Evolutionary conservation across 2,329 filamentous ascomycete species (phyloP).

Genomic region (Phyllosticta capitalensis): DNA sequence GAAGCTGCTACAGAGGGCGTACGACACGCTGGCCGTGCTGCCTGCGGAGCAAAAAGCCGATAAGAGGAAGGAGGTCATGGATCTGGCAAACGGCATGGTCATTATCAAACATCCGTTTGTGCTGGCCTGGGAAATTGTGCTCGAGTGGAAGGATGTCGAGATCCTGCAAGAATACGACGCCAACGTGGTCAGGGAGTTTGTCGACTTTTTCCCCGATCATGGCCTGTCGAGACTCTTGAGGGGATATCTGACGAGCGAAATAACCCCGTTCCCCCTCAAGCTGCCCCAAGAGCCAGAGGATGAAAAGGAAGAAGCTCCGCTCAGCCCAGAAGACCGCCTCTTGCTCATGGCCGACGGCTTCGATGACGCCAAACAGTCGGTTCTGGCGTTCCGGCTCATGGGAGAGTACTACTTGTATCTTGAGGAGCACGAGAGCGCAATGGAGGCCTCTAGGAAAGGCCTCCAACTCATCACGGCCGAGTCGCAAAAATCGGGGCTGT

Average conservation of each 20-base stretch:
- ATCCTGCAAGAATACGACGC: constrained; percentile 59
- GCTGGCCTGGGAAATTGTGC: constrained; percentile 79
- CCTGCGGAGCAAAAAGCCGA: constrained; percentile 56
- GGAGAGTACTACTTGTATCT: constrained; percentile 74
- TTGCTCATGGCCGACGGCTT: constrained; percentile 62
- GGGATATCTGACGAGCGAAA: constrained; percentile 70
- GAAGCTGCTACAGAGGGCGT: constrained; percentile 72
- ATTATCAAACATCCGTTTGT: constrained; percentile 87
- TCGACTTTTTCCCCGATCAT: constrained; percentile 71
- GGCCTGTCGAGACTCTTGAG: constrained; percentile 75
- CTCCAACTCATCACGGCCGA: constrained; percentile 52
- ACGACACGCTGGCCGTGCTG: constrained; percentile 65
- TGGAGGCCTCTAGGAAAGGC: constrained; percentile 70
- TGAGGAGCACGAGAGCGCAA: constrained; percentile 75
- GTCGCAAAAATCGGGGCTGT: constrained; percentile 56
- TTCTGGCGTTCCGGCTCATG: constrained; percentile 74
- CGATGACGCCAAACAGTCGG: constrained; percentile 48
- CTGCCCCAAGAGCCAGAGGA: constrained; percentile 14
- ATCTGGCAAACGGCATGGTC: constrained; percentile 83
- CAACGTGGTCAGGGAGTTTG: constrained; percentile 69
- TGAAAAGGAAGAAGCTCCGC: constrained; percentile 36
- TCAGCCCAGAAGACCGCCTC: constrained; percentile 69
- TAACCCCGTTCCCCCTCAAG: constrained; percentile 67
- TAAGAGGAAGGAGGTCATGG: constrained; percentile 64
- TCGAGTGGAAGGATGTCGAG: constrained; percentile 78